Conservation (phyloP, 1,284 basidiomycete species). For the Boletus albobrunnescens region DNA sequence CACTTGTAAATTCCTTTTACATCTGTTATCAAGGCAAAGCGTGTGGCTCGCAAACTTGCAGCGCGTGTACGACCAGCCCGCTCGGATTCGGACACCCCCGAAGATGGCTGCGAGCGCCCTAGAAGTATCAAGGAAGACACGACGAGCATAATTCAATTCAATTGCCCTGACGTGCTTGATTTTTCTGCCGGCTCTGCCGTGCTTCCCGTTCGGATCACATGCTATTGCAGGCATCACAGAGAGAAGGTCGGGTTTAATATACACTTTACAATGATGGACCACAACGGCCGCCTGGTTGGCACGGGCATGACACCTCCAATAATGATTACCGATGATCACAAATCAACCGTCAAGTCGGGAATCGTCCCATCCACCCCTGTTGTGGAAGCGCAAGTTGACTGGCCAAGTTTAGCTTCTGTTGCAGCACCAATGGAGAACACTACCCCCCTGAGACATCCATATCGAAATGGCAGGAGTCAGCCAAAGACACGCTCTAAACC, state of each 20-base stretch:
- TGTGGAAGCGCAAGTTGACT: conserved; percentile 41
- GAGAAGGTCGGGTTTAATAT: conserved; percentile 97
- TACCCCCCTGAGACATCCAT: conserved; percentile 43
- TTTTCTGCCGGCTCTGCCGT: conserved; percentile 86
- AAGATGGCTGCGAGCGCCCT: conserved; percentile 44
- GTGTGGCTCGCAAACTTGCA: conserved; percentile 81
- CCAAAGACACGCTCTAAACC: conserved; percentile 52
- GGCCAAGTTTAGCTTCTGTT: conserved; percentile 37
- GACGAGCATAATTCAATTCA: conserved; percentile 91
- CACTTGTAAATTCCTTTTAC: conserved; percentile 12
- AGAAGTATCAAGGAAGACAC: conserved; percentile 62
- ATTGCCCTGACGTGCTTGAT: conserved; percentile 89
- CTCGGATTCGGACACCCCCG: conserved; percentile 70
- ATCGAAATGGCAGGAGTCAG: conserved; percentile 32
- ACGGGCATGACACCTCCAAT: conserved; percentile 86
- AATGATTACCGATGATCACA: conserved; percentile 99
- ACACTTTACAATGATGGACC: conserved; percentile 84
- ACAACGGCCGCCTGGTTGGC: conserved; percentile 78
- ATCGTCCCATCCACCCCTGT: conserved; percentile 18
- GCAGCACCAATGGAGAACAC: conserved; percentile 30
- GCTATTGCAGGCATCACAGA: conserved; percentile 98
- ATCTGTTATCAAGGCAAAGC: conserved; percentile 59
- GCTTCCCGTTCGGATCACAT: conserved; percentile 93
- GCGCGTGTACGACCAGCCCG: conserved; percentile 71
- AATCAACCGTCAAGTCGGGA: conserved; percentile 57